Evolutionary conservation across 2,329 filamentous ascomycete species (phyloP).

Genomic region (Berkeleyomyces rouxiae): DNA sequence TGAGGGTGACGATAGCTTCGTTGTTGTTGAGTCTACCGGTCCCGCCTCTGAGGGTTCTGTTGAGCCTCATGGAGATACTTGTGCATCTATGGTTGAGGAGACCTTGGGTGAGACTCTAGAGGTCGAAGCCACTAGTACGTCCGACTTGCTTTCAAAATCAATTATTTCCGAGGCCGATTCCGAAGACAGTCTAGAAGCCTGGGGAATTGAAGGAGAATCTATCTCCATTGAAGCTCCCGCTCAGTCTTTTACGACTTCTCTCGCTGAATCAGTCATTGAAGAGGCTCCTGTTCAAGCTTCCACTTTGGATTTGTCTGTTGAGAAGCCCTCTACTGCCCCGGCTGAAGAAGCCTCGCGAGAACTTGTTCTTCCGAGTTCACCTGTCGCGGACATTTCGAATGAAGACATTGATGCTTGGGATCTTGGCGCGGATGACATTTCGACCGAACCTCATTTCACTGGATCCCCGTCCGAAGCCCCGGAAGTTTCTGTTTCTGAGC

Average conservation of each 20-base stretch:
- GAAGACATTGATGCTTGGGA: slow-evolving; percentile 10
- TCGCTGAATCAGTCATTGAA: not conserved
- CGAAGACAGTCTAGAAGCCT: slow-evolving; percentile 9
- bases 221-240: not conserved
- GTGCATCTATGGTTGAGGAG: not conserved
- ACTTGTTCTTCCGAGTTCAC: not conserved
- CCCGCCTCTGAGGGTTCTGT: not conserved
- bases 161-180: not conserved
- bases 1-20: slow-evolving; percentile 4
- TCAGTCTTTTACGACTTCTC: not conserved
- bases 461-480: not conserved
- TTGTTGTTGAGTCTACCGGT: not conserved
- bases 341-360: not conserved
- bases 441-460: not conserved
- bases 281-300: no score
- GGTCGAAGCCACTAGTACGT: not conserved
- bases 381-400: slow-evolving; percentile 4
- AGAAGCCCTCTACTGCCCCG: not conserved
- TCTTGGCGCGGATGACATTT: not conserved
- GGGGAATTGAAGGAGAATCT: slow-evolving; percentile 10
- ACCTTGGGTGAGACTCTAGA: not conserved
- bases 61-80: not conserved
- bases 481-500: not conserved
- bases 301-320: not conserved
- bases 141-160: not conserved